Percentiles rank a stretch among this genome's conserved stretches.
Evolutionary conservation across 2,329 filamentous ascomycete species (phyloP).

Genomic region (Hymenoscyphus repandus): DNA sequence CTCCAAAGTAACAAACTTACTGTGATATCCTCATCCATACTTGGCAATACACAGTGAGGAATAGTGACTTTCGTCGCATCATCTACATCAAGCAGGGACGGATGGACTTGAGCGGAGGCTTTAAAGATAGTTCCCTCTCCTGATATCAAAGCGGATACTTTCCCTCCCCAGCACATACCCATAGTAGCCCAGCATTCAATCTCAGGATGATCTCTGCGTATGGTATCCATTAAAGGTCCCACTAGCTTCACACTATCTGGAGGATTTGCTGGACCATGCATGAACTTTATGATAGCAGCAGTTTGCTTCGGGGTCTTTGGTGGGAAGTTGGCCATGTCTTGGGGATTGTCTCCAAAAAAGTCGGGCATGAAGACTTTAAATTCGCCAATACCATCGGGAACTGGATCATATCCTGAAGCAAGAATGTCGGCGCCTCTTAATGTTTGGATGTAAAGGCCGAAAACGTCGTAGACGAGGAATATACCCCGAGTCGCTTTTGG

Average conservation of each 20-base stretch:
- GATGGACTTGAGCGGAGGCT: constrained; percentile 46
- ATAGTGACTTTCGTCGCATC: constrained; percentile 56
- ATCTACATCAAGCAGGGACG: constrained; percentile 55
- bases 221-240: constrained; percentile 5
- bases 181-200: constrained; percentile 21
- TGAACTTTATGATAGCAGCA: constrained; percentile 21
- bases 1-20: constrained; percentile 36
- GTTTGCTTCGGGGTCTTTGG: constrained; percentile 15
- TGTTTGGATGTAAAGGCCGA: constrained; percentile 64
- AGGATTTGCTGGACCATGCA: constrained; percentile 12
- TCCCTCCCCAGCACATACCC: constrained; percentile 65
- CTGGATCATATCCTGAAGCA: constrained; percentile 37
- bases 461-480: constrained; percentile 59
- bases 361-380: constrained; percentile 88
- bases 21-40: constrained; percentile 51
- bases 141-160: constrained; percentile 53
- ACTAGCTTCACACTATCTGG: constrained; percentile 10
- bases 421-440: constrained; percentile 64
- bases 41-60: constrained; percentile 58
- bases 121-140: constrained; percentile 50
- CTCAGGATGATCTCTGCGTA: constrained; percentile 10
- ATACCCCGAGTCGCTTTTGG: constrained; percentile 48
- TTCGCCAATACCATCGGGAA: constrained; percentile 40
- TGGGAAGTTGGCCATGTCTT: constrained; percentile 14
- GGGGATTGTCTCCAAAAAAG: constrained; percentile 65